phyloP scores from a whole-genome alignment of 2,329 filamentous ascomycete species.

The Remersonia thermophila region DNA sequence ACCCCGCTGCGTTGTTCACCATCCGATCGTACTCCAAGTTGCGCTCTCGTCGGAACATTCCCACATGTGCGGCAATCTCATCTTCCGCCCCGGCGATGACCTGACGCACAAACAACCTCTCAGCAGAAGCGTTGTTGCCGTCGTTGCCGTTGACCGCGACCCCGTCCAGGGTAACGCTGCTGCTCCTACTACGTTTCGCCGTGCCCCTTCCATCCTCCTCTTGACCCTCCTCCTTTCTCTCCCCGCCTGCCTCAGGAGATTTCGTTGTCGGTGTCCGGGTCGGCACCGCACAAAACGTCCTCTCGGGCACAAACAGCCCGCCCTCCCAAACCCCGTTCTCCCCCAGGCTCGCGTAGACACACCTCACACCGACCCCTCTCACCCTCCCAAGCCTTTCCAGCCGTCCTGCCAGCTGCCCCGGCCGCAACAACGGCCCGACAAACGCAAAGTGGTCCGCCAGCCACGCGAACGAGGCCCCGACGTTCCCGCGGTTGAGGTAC shows the following conservation, averaged over 20 bases:
- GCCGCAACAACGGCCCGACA: constrained; percentile 64
- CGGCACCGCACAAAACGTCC: constrained; percentile 65
- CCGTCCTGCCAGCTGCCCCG: constrained; percentile 57
- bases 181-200: too few species aligned
- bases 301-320: constrained; percentile 48
- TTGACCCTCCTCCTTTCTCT: constrained; percentile 28
- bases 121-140: too few species aligned
- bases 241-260: too few species aligned
- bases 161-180: too few species aligned
- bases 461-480: constrained; percentile 62
- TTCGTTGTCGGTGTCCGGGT: too few species aligned
- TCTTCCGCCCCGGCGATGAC: constrained; percentile 55
- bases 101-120: constrained; percentile 34
- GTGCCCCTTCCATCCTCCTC: constrained; percentile 9
- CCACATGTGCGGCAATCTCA: constrained; percentile 62
- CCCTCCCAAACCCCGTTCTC: constrained; percentile 53
- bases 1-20: constrained; percentile 43
- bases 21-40: constrained; percentile 54
- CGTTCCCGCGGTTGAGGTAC: constrained; percentile 45
- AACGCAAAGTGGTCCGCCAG: constrained; percentile 76
- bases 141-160: too few species aligned
- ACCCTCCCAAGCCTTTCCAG: constrained; percentile 50
- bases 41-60: constrained; percentile 49
- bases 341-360: constrained; percentile 67
- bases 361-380: constrained; percentile 54